Base-by-base conservation (phyloP, 352 stramenopile genomes). In the Globisporangium apiculatum region DNA sequence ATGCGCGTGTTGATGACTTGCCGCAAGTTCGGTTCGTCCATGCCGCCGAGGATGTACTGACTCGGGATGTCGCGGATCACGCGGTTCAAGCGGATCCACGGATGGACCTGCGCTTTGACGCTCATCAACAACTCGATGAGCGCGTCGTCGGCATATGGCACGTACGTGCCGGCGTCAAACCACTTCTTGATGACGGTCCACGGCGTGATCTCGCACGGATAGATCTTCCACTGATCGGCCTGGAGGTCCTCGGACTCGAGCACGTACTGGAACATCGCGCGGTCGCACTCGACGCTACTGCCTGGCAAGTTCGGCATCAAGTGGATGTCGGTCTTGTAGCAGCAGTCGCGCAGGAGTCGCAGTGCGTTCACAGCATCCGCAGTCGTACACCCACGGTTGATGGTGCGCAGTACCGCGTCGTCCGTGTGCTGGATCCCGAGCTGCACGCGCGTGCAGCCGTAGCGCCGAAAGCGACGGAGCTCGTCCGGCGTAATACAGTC, bases 221-320 rank as follows among this genome's bases (percentile, higher is more conserved):
- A 98, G 68, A 98, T 97, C 75, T 98, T 98, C 91, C 90, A 97
- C 69, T 97, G 90, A 59, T 98, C 91, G 0, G 89, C 89, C 64
- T 97, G 90, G n/a, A 98, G 72, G 55, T 96, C 72, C 7, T 86
- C 74, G 38, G 90, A 92, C 38, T 85, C 61, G 45, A 98, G 64
- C 15, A 98, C 85, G 47, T 91, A 89, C 15, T 96, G 79, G 61
- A 98, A 97, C 91, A 98, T 98, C 15, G 68, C 58, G 17, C 75
- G 75, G 65, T 98, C 91, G 46, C 86, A 83, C 36, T 91, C 88
- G 0, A 83, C 71, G 40, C 83, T 77, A 35, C 84, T 89, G 1
- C 89, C 91, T 1, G 91, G 91, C 35, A 97, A 64, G 58, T 97
- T 97, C 6, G 91, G 91, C 91, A 97, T 97, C 36, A 97, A 63